A percentile compares a stretch with the other conserved stretches of the same genome.
Evolutionary conservation across 495 filamentous ascomycete genomes (phyloP).

Genomic region (Xylaria intraflava): DNA sequence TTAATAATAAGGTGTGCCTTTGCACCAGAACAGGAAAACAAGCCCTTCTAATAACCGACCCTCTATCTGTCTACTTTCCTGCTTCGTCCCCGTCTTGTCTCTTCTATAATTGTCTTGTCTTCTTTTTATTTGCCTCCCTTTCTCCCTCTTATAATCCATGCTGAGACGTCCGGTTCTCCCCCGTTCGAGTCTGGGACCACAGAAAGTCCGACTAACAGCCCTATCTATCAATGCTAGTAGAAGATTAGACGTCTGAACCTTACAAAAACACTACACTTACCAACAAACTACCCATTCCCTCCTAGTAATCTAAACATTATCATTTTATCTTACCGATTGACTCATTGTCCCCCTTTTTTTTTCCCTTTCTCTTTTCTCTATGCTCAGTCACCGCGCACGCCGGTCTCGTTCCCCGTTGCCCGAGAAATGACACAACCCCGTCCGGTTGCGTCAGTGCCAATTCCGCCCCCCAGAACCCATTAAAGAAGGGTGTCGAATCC

Average conservation of each 20-base stretch:
- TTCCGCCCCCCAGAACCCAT: too few species aligned
- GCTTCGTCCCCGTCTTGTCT: not conserved
- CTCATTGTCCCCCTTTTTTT: slow-evolving; percentile 9
- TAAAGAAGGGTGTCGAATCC: not conserved
- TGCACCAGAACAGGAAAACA: not conserved
- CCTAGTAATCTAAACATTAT: too few species aligned
- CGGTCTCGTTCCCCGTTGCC: not conserved
- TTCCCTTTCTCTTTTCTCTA: not conserved
- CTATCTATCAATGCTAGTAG: slow-evolving; percentile 17
- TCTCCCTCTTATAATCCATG: too few species aligned
- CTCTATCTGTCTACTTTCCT: not conserved
- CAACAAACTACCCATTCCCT: too few species aligned
- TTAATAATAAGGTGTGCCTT: not conserved
- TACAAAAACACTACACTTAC: too few species aligned
- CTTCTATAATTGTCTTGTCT: not conserved
- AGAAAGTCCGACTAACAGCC: slow-evolving; percentile 18
- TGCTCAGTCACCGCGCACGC: not conserved
- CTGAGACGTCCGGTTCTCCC: too few species aligned
- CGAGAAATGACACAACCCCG: not conserved
- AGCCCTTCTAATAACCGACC: too few species aligned
- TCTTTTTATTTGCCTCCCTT: not conserved
- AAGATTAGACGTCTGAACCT: too few species aligned
- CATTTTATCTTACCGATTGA: slow-evolving; percentile 8
- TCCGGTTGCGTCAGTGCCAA: not conserved
- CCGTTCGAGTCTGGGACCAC: slow-evolving; percentile 9